Base-by-base conservation (phyloP, 1,284 basidiomycete species). In the Trametes hirsuta region DNA sequence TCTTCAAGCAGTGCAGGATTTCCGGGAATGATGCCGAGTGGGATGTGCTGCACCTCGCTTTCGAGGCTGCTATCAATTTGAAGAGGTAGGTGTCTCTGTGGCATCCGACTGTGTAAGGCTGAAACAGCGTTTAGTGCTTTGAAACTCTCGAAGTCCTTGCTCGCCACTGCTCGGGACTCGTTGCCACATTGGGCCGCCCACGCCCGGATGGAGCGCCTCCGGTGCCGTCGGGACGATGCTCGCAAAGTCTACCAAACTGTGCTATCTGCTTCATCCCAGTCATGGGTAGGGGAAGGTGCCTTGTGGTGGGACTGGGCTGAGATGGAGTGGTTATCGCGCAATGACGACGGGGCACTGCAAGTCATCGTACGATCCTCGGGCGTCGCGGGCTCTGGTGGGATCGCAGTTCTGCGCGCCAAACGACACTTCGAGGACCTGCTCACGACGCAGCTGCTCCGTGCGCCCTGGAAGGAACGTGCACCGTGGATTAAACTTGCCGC, bases 301-400 rank as follows among this genome's bases (percentile, higher is more conserved):
- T 70, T 97, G 42, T 95, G 92, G 90, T 92, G 89, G 77, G 86
- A 90, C 50, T 97, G 94, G 93, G 91, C 90, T 0, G 90, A 95
- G 71, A 84, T 95, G 83, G 94, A 97, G 73, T 95, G 89, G 89
- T 74, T 92, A n/a, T 75, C 79, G 11, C 82, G 84, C 0, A 69
- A 80, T 36, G 66, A 75, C 18, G 81, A 84, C 41, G 77, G 79
- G 39, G 81, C 86, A 11, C 70, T 85, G 25, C 74, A 79, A 42
- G 77, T 88, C 44, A 76, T 87, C 37, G 69, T 87, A 47, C 80
- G 76, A n/a, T 80, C 85, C 15, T 81, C 79, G 11, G 81, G 79
- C 4, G 76, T 85, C 34, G 76, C 83, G 56, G 82, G 83, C 24
- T 71, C 75, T 8, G 79, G 82, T 6, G 81, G 83, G 0, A 75